A percentile compares a stretch with the other conserved stretches of the same genome.
Evolutionary conservation across 805 yeast species (phyloP).

Genomic region (Naumovozyma dairenensis): DNA sequence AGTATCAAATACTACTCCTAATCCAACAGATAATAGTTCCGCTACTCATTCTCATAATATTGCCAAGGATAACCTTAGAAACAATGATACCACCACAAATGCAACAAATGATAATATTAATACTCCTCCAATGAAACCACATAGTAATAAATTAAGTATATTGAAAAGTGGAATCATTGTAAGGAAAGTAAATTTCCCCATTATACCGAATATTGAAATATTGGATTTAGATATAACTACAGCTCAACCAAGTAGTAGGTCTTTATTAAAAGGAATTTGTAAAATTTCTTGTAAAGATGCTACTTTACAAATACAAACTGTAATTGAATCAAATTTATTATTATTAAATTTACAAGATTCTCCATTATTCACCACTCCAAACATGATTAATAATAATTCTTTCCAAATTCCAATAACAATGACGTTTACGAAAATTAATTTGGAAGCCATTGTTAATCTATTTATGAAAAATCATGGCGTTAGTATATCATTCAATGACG

Average conservation of each 20-base stretch:
- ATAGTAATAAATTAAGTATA: conserved; percentile 12
- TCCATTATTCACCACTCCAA: conserved; percentile 26
- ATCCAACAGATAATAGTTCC: no score
- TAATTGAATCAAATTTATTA: conserved; percentile 28
- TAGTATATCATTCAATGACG: conserved; percentile 31
- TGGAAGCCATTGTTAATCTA: conserved; percentile 29
- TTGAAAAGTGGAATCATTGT: conserved; percentile 26
- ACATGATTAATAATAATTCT: conserved; percentile 26
- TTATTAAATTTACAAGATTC: conserved; percentile 20
- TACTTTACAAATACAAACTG: conserved; percentile 26
- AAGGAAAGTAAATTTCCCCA: conserved; percentile 22
- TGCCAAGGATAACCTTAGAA: no score
- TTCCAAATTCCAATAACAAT: conserved; percentile 29
- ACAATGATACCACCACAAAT: no score
- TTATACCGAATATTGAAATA: conserved; percentile 26
- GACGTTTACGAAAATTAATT: conserved; percentile 25
- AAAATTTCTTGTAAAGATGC: conserved; percentile 27
- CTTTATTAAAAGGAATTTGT: conserved; percentile 28
- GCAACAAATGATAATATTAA: no score
- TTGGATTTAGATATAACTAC: conserved; percentile 24
- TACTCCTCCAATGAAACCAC: conserved; percentile 4
- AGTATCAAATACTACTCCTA: no score
- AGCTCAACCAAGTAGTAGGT: conserved; percentile 25
- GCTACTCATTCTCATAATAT: no score
- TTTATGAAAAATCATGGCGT: conserved; percentile 27